phyloP scores from a whole-genome alignment of 805 yeast genomes.

The Zygosaccharomyces kombuchaensis region DNA sequence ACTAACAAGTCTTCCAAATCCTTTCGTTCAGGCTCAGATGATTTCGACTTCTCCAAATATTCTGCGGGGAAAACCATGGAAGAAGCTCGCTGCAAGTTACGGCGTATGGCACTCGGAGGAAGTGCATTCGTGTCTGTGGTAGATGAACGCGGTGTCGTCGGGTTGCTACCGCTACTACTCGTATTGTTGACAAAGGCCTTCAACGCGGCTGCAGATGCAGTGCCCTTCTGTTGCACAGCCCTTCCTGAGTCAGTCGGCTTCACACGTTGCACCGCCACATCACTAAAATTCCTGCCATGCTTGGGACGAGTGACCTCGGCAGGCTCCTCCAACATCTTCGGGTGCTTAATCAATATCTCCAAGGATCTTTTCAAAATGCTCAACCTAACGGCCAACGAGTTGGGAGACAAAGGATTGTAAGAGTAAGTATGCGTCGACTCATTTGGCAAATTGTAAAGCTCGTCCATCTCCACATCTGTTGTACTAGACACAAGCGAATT shows the following conservation, averaged over 20 bases:
- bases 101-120: constrained; percentile 4
- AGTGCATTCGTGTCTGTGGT: constrained; percentile 1
- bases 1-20: constrained; percentile 30
- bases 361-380: constrained; percentile 71
- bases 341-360: constrained; percentile 66
- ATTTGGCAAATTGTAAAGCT: constrained; percentile 61
- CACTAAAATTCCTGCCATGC: constrained; percentile 8
- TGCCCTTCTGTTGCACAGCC: constrained; percentile 8
- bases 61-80: constrained; percentile 14
- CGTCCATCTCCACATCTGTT: constrained; percentile 34
- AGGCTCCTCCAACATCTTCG: constrained; percentile 35
- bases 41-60: constrained; percentile 1
- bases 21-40: constrained; percentile 17
- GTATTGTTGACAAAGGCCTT: constrained; percentile 31
- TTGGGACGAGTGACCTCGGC: constrained; percentile 3
- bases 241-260: neutral
- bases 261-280: neutral
- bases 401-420: constrained; percentile 76
- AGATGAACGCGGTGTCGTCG: constrained; percentile 6
- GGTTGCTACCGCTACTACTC: constrained; percentile 12
- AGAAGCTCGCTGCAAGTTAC: constrained; percentile 14
- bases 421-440: constrained; percentile 84
- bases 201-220: constrained; percentile 25
- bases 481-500: constrained; percentile 13
- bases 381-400: constrained; percentile 69